These are phyloP conservation scores for Elsinoe ampelina DNA, from an alignment of 2,329 filamentous ascomycete genomes.

Conservation along the genomic window DNA sequence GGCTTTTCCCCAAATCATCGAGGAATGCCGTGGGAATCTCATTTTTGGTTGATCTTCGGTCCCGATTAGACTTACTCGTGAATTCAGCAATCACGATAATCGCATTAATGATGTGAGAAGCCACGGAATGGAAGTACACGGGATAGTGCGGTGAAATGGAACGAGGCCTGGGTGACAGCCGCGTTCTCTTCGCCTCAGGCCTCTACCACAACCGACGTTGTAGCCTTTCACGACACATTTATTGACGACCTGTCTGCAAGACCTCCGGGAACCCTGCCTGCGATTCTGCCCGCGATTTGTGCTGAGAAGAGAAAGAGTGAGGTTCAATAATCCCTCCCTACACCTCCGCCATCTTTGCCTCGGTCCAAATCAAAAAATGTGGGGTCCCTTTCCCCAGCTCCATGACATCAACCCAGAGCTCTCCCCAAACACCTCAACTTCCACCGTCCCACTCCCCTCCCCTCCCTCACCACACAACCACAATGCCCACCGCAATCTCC, in stretches of 20 bases:
- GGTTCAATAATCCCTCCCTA: background rate
- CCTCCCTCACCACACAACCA: constrained; percentile 7
- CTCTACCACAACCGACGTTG: too few species aligned
- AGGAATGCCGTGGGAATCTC: background rate
- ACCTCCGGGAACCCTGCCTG: too few species aligned
- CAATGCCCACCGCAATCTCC: constrained; percentile 48
- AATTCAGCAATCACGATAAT: too few species aligned
- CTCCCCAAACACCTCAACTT: background rate
- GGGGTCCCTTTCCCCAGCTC: background rate
- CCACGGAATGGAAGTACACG: too few species aligned
- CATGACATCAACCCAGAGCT: constrained; percentile 8
- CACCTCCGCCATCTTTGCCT: background rate
- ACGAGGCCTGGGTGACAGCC: too few species aligned
- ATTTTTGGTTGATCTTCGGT: too few species aligned
- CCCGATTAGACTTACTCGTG: too few species aligned
- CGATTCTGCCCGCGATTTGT: too few species aligned
- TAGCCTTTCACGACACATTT: background rate
- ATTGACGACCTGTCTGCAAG: background rate
- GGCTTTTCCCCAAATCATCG: background rate
- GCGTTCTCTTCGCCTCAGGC: too few species aligned
- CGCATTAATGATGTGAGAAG: too few species aligned
- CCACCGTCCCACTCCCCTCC: background rate
- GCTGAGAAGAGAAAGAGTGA: too few species aligned
- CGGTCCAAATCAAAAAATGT: constrained; percentile 4
- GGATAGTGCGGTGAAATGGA: too few species aligned